Base-by-base conservation (phyloP, 1,139 yeast species). In the Candida smagusa region DNA sequence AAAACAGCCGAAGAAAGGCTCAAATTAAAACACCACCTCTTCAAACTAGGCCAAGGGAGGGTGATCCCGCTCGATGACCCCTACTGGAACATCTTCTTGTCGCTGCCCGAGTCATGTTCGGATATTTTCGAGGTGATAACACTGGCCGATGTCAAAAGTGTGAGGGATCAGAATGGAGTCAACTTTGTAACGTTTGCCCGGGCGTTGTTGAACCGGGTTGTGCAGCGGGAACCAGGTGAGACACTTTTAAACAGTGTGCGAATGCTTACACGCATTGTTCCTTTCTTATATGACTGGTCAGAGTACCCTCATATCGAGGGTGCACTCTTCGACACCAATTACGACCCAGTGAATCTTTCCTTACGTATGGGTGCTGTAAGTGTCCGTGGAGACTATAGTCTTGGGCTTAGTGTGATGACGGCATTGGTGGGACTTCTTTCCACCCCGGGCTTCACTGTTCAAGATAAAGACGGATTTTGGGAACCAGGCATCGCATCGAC, bases 401-500 rank as follows among this genome's bases (percentile, higher is more conserved):
- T 35, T 19, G 92, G 88, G 2, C 68, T 69, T 2, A 61, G 61
- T 22, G 49, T 86, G 19, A 47, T 81, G 1, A 61, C 63, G 11
- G 53, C 73, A 0, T 59, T 78, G 9, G 63, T 81, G 6, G 70
- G 73, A 29, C 57, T 85, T 33, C 58, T 86, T 26, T 85, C 84
- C 53, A 69, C 73, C 35, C 67, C 72, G 24, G 82, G 79, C 0
- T 85, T 84, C 52, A 80, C 94, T 0, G 56, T 34, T 3, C 23
- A 12, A 3, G 28, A 13, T 6, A 12, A 8, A 11, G 31, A 22
- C 16, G 12, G 13, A 8, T 12, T 13, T 4, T 86, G 95, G 95
- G 94, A 85, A 49, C 79, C 86, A 0, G 96, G 96, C 2, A 71
- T 87, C 30, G 94, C 89, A 0, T 56, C 56, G 2, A 46, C 59